A percentile compares a stretch with the other conserved stretches of the same genome.
These are phyloP conservation scores for Solanum megistacrolobum DNA, from an alignment of 257 asterid species.

Conservation along the genomic window DNA sequence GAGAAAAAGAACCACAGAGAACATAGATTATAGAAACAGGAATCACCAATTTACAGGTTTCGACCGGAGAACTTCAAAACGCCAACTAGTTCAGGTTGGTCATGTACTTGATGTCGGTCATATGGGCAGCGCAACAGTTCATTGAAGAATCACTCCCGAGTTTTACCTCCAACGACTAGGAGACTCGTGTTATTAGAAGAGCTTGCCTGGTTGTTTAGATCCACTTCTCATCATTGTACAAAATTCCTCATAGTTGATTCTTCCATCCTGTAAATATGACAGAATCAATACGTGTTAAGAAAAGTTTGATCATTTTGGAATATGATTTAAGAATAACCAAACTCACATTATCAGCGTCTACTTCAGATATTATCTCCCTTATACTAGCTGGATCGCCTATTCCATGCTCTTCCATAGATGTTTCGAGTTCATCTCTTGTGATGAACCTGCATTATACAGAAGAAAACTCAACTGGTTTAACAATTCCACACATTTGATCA, in stretches of 20 bases:
- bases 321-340: not conserved
- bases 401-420: constrained; percentile 69
- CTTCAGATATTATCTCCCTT: constrained; percentile 71
- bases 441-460: constrained; percentile 34
- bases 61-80: not conserved
- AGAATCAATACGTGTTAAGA: not conserved
- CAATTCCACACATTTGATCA: not conserved
- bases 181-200: constrained; percentile 20
- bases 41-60: not conserved
- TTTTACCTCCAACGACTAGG: not conserved
- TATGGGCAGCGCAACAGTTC: not conserved
- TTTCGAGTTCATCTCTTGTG: constrained; percentile 69
- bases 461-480: not conserved
- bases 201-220: constrained; percentile 33
- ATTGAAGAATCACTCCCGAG: not conserved
- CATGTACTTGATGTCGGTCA: not conserved
- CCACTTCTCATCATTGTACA: constrained; percentile 86
- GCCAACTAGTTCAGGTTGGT: not conserved
- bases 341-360: constrained; percentile 75
- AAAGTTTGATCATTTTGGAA: not conserved
- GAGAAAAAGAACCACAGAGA: not conserved
- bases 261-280: constrained; percentile 53
- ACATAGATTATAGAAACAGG: not conserved
- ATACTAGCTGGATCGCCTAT: constrained; percentile 56
- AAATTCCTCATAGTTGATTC: constrained; percentile 73